phyloP scores from a whole-genome alignment of 805 yeast species.

The Ogataea saltuana region DNA sequence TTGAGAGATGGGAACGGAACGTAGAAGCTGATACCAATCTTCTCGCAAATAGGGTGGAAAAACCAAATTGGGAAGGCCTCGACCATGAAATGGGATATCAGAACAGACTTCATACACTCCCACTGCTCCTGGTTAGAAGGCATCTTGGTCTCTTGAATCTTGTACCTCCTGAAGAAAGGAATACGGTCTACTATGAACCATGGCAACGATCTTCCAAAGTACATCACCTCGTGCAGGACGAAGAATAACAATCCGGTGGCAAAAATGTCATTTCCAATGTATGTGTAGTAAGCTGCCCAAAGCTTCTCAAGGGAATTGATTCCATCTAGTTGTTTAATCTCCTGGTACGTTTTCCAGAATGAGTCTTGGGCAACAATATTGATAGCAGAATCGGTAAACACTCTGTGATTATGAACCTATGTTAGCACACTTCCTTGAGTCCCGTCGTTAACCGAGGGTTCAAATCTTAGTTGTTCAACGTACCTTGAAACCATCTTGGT shows the following conservation, averaged over 20 bases:
- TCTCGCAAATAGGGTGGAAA: slow-evolving; percentile 88
- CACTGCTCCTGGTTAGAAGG: slow-evolving; percentile 85
- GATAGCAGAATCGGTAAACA: slow-evolving; percentile 28
- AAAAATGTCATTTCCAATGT: slow-evolving; percentile 80
- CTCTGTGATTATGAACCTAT: slow-evolving; percentile 20
- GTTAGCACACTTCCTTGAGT: slow-evolving; percentile 9
- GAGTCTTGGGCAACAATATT: slow-evolving; percentile 26
- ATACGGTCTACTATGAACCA: slow-evolving; percentile 87
- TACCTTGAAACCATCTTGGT: not conserved
- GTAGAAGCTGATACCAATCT: slow-evolving; percentile 69
- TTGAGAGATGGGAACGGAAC: slow-evolving; percentile 82
- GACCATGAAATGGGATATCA: slow-evolving; percentile 84
- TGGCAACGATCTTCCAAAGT: slow-evolving; percentile 90
- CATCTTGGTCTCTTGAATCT: slow-evolving; percentile 83
- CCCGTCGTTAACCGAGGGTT: too few relatives aligned
- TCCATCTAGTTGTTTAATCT: slow-evolving; percentile 29
- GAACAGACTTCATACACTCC: slow-evolving; percentile 85
- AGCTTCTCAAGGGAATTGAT: slow-evolving; percentile 59
- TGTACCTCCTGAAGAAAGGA: slow-evolving; percentile 82
- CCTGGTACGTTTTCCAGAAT: slow-evolving; percentile 27
- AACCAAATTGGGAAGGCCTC: slow-evolving; percentile 98
- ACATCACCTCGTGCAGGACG: slow-evolving; percentile 79
- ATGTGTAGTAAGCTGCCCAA: slow-evolving; percentile 91
- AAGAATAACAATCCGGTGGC: slow-evolving; percentile 92
- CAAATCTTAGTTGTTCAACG: too few relatives aligned